phyloP scores from a whole-genome alignment of 345 rosid species.

The Brassica napus region DNA sequence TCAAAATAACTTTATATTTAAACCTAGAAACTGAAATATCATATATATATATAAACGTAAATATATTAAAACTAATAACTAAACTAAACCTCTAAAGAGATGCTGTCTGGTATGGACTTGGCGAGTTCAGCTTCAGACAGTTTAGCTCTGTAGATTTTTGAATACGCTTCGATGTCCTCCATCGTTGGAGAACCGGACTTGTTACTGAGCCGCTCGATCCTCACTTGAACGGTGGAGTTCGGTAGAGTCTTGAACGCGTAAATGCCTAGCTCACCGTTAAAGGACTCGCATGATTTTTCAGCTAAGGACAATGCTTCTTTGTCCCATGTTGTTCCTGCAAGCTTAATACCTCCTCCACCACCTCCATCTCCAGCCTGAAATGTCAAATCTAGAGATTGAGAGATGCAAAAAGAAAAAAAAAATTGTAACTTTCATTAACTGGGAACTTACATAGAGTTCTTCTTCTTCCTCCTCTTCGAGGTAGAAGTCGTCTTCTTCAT shows the following conservation, averaged over 20 bases:
- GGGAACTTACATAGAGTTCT: slow-evolving; percentile 60
- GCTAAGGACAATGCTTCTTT: slow-evolving; percentile 72
- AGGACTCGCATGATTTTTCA: slow-evolving; percentile 56
- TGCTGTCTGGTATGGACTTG: slow-evolving; percentile 62
- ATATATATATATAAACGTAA: no score
- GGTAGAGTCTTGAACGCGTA: slow-evolving; percentile 77
- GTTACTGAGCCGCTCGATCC: slow-evolving; percentile 78
- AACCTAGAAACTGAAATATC: neutral
- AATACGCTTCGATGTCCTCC: slow-evolving; percentile 81
- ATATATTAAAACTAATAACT: neutral
- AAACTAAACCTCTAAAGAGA: slow-evolving; percentile 62
- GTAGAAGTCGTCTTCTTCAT: slow-evolving; percentile 43
- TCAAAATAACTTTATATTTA: neutral
- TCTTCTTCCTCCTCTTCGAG: slow-evolving; percentile 52
- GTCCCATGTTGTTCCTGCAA: slow-evolving; percentile 89
- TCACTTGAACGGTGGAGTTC: slow-evolving; percentile 68
- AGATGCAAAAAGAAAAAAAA: neutral
- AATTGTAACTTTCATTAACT: neutral
- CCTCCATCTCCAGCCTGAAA: slow-evolving; percentile 79
- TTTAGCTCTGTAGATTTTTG: slow-evolving; percentile 54
- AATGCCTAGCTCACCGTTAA: slow-evolving; percentile 65
- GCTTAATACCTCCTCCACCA: slow-evolving; percentile 82
- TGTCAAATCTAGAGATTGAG: neutral
- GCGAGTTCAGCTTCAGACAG: slow-evolving; percentile 73
- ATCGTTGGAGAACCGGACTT: slow-evolving; percentile 77